These are phyloP conservation scores for cucumber (Cucumis sativus) DNA, from an alignment of 306 rosid genomes.

Conservation along the genomic window Cucumber_9930_V3 NC_026657.2:370001-370500, in stretches of 20 bases:
- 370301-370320: not conserved
- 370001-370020: no score
- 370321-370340: not conserved
- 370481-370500: constrained; percentile 6
- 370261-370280: not conserved
- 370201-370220: not conserved
- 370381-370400: not conserved
- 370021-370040: no score
- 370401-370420: not conserved
- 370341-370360: not conserved
- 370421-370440: not conserved
- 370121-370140: no score
- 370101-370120: no score
- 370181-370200: not conserved
- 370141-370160: not conserved
- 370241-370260: not conserved
- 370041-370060: no score
- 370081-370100: no score
- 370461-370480: not conserved
- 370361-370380: not conserved
- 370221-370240: not conserved
- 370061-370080: no score
- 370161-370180: no score
- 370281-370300: not conserved
- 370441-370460: not conserved